Conservation (phyloP, 176 grass and related monocot species). For the Triticum urartu region DNA sequence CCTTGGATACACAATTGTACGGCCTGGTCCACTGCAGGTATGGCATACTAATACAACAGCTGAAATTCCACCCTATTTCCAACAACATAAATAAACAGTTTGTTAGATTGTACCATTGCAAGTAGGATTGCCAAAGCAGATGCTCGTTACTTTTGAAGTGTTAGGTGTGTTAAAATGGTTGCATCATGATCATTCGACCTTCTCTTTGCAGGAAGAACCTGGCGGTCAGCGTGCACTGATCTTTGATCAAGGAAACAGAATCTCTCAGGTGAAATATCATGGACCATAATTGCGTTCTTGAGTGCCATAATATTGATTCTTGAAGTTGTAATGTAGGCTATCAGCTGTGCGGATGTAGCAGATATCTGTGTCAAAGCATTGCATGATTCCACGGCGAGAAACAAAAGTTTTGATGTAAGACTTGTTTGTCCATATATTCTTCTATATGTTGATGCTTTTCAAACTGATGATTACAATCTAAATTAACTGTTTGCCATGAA, state of each 20-base stretch:
- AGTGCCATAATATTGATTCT: neutral
- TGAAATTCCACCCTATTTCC: neutral
- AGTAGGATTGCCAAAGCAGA: neutral
- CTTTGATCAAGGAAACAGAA: slow-evolving; percentile 97
- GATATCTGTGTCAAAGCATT: slow-evolving; percentile 97
- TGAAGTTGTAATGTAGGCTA: slow-evolving; percentile 47
- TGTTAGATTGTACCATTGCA: neutral
- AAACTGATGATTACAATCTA: slow-evolving; percentile 4
- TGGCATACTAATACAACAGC: slow-evolving; percentile 9
- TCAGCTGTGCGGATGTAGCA: slow-evolving; percentile 97
- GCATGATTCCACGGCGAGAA: slow-evolving; percentile 96
- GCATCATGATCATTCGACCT: neutral
- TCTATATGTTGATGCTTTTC: neutral
- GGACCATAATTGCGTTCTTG: neutral
- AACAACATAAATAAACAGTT: neutral
- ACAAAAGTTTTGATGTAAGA: slow-evolving; percentile 99
- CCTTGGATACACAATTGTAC: slow-evolving; percentile 95
- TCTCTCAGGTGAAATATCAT: slow-evolving; percentile 71
- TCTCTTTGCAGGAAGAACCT: slow-evolving; percentile 88
- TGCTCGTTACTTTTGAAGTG: neutral
- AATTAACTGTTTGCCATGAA: neutral
- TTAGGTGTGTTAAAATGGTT: neutral
- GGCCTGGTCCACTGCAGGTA: slow-evolving; percentile 90
- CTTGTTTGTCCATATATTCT: slow-evolving; percentile 14
- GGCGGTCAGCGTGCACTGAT: slow-evolving; percentile 95